phyloP scores from a whole-genome alignment of 257 asterid genomes.

The Nicotiana tomentosiformis region DNA sequence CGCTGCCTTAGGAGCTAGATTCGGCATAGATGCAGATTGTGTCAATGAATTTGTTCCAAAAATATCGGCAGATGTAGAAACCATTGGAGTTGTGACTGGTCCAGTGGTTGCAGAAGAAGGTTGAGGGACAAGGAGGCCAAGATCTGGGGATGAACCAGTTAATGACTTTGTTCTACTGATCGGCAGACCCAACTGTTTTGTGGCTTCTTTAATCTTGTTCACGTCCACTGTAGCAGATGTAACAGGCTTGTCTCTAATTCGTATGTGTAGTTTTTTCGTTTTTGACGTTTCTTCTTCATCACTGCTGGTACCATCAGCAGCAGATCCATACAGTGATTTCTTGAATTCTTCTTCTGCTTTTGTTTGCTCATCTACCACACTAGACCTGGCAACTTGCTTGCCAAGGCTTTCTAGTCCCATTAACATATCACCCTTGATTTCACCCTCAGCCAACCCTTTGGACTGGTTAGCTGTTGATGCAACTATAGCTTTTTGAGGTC shows the following conservation, averaged over 20 bases:
- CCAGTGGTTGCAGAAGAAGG: conserved; percentile 44
- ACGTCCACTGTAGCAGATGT: conserved; percentile 83
- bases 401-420: conserved; percentile 80
- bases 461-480: conserved; percentile 42
- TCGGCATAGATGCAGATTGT: conserved; percentile 50
- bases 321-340: conserved; percentile 68
- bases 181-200: conserved; percentile 80
- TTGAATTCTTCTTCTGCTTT: conserved; percentile 98
- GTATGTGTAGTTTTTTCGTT: conserved; percentile 59
- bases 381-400: conserved; percentile 47
- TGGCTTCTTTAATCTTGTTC: conserved; percentile 94
- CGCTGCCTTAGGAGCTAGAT: conserved; percentile 37
- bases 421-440: conserved; percentile 42
- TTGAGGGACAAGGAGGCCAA: conserved; percentile 58
- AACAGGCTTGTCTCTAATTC: conserved; percentile 84
- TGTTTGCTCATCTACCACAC: conserved; percentile 76
- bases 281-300: conserved; percentile 93
- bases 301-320: conserved; percentile 92
- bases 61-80: conserved; percentile 59
- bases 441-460: conserved; percentile 37
- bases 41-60: conserved; percentile 58
- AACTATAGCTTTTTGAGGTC: conserved; percentile 38
- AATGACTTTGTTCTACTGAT: conserved; percentile 74
- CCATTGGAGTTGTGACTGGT: conserved; percentile 36
- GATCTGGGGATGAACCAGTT: conserved; percentile 70